phyloP scores from a whole-genome alignment of 2,329 filamentous ascomycete species.

The Cladosporium sp. region DNA sequence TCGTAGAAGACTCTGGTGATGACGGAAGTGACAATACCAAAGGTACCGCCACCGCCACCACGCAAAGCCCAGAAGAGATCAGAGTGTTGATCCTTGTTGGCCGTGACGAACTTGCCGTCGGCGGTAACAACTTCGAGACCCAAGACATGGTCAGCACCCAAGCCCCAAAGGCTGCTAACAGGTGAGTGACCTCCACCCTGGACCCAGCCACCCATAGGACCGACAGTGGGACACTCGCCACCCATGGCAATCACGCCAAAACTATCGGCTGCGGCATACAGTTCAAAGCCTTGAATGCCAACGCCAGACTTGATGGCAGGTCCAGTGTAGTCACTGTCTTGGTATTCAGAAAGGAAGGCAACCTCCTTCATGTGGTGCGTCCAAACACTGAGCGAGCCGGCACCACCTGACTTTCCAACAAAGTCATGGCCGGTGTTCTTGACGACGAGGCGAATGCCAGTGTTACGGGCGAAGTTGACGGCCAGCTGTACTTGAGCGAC shows the following conservation, averaged over 20 bases:
- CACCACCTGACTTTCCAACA: slow-evolving; percentile 16
- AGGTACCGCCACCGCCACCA: slow-evolving; percentile 34
- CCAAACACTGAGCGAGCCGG: slow-evolving; percentile 22
- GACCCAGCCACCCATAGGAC: slow-evolving; percentile 22
- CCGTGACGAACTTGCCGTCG: neutral
- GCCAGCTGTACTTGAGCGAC: slow-evolving; percentile 17
- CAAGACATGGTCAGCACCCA: slow-evolving; percentile 22
- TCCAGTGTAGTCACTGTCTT: slow-evolving; percentile 14
- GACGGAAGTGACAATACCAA: slow-evolving; percentile 25
- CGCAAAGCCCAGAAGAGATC: slow-evolving; percentile 29
- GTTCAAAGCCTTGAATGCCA: slow-evolving; percentile 17
- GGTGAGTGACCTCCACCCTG: slow-evolving; percentile 21
- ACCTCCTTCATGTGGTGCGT: slow-evolving; percentile 19
- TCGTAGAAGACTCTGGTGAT: slow-evolving; percentile 11
- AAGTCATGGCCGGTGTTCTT: slow-evolving; percentile 27
- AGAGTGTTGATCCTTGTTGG: slow-evolving; percentile 14
- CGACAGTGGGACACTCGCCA: slow-evolving; percentile 21
- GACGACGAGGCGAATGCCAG: slow-evolving; percentile 19
- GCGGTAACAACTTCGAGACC: neutral
- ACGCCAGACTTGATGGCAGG: slow-evolving; percentile 19
- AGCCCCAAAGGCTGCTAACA: slow-evolving; percentile 15
- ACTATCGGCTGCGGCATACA: slow-evolving; percentile 10
- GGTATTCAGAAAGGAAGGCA: slow-evolving; percentile 13
- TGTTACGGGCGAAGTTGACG: slow-evolving; percentile 20
- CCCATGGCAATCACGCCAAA: slow-evolving; percentile 10